A percentile compares a stretch with the other conserved stretches of the same genome.
Conservation (phyloP, 495 filamentous ascomycete species). For the Aspergillus nidulans region DNA sequence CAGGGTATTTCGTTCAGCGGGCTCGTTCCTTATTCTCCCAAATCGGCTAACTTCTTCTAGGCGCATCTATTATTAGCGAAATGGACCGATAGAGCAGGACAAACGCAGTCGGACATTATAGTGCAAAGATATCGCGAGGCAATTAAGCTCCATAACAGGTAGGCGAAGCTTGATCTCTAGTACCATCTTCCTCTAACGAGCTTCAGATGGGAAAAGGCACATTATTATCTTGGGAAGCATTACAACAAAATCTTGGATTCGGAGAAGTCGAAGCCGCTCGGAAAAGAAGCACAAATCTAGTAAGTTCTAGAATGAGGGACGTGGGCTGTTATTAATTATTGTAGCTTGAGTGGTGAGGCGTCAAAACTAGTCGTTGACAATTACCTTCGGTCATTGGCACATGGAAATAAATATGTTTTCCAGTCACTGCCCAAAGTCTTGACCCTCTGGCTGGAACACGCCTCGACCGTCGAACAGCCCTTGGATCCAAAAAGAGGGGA, state of each 20-base stretch:
- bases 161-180: neutral
- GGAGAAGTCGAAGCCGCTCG: slow-evolving; percentile 69
- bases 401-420: slow-evolving; percentile 90
- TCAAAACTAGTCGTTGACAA: slow-evolving; percentile 90
- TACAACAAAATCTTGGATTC: slow-evolving; percentile 95
- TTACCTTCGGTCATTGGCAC: slow-evolving; percentile 78
- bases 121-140: slow-evolving; percentile 76
- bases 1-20: slow-evolving; percentile 24
- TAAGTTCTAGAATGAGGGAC: slow-evolving; percentile 18
- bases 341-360: slow-evolving; percentile 64
- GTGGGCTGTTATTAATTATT: slow-evolving; percentile 4
- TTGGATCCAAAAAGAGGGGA: slow-evolving; percentile 64
- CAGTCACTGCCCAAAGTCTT: slow-evolving; percentile 86
- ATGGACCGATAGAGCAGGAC: slow-evolving; percentile 90
- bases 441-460: slow-evolving; percentile 92
- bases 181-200: neutral
- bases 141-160: slow-evolving; percentile 43
- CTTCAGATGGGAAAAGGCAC: slow-evolving; percentile 84
- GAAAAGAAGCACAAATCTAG: slow-evolving; percentile 56
- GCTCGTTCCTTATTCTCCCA: neutral
- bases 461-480: slow-evolving; percentile 62
- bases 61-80: slow-evolving; percentile 88
- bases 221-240: slow-evolving; percentile 94
- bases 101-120: slow-evolving; percentile 75
- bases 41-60: slow-evolving; percentile 20